phyloP scores from a whole-genome alignment of 345 rosid genomes.

The Eucalyptus brandiana region DNA sequence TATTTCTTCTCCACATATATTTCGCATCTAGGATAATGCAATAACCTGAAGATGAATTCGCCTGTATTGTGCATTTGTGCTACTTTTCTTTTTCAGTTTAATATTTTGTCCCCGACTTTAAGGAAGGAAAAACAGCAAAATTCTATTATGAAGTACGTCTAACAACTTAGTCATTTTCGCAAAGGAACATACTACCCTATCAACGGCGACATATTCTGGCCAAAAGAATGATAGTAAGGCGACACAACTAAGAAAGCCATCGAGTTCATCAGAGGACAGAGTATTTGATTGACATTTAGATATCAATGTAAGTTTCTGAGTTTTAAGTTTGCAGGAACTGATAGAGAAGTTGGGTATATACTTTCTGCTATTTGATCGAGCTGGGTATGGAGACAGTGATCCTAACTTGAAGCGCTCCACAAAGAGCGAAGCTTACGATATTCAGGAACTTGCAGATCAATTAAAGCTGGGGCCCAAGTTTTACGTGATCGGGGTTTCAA shows the following conservation, averaged over 20 bases:
- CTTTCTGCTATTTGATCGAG: slow-evolving; percentile 65
- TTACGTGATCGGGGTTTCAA: slow-evolving; percentile 73
- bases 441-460: slow-evolving; percentile 72
- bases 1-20: not conserved
- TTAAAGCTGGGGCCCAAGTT: slow-evolving; percentile 53
- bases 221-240: not conserved
- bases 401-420: slow-evolving; percentile 54
- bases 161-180: not conserved
- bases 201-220: not conserved
- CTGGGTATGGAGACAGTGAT: slow-evolving; percentile 90
- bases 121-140: not conserved
- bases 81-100: not conserved
- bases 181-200: not conserved
- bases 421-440: slow-evolving; percentile 74
- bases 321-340: slow-evolving; percentile 55
- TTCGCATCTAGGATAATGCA: not conserved
- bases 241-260: not conserved
- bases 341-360: slow-evolving; percentile 56
- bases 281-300: not conserved
- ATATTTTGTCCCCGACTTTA: not conserved
- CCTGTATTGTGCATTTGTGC: not conserved
- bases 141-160: not conserved
- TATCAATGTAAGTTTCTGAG: not conserved
- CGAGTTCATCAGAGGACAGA: not conserved
- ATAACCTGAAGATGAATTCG: not conserved